Base-by-base conservation (phyloP, 1,284 basidiomycete species). In the Cutaneotrichosporon daszewskae region DNA sequence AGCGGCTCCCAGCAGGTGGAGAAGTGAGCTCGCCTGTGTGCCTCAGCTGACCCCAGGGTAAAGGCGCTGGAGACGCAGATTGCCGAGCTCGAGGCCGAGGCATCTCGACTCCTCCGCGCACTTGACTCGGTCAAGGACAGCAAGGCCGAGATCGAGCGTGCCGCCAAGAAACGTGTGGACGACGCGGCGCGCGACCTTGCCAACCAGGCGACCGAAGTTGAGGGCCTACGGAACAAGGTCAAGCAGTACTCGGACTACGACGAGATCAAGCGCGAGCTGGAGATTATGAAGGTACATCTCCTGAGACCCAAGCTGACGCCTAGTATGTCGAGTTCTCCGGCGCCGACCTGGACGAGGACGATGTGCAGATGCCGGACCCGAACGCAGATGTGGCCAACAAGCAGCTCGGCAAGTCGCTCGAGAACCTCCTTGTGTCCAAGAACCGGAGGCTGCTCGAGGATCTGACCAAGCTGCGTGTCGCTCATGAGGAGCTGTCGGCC, bases 301-400 rank as follows among this genome's bases (percentile, higher is more conserved):
- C 4, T 10, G 6, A 1, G 0, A 25, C 8, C 7, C 18, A 5
- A 20, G n/a, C 33, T 42, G 24, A 48, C 19, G n/a, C 17, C 58
- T n/a, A 95, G 90, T 94, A 83, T 59, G 90, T 95, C 50, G 91
- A 95, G 63, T 95, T 95, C 62, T 83, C 85, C 5, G 85, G 85
- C 14, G 76, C 86, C 31, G 87, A 91, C 33, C 82, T 83, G 22
- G 79, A 82, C 26, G 77, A 79, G 40, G 76, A 77, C 18, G 74
- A 74, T 25, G 59, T 87, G 10, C 79, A 79, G 28, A 76, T 94
- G 33, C 90, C 89, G 0, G 81, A 89, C 65, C 89, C 90, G 0
- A 90, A 91, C 58, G 83, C 87, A 11, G 80, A 82, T 43, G 88
- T 88, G 60, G 80, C 83, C 26, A 87, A 85, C 57, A 66, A 68